phyloP scores from a whole-genome alignment of 345 rosid genomes.

The Viola odorata region DNA sequence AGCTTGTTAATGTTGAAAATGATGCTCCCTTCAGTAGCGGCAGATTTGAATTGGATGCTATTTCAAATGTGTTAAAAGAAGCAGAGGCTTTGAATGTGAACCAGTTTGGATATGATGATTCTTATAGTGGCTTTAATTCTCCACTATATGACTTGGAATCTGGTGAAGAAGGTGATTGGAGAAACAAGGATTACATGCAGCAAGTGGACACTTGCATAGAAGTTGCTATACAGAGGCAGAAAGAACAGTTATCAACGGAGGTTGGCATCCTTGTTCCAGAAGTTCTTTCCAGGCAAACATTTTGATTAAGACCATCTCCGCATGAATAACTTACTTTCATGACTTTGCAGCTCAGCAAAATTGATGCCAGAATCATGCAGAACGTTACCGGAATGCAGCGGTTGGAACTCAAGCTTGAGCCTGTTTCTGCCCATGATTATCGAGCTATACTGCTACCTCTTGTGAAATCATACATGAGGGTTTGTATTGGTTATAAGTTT shows the following conservation, averaged over 20 bases:
- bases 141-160: slow-evolving; percentile 82
- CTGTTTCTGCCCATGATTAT: slow-evolving; percentile 64
- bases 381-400: slow-evolving; percentile 71
- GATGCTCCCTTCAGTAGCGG: slow-evolving; percentile 37
- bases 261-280: slow-evolving; percentile 33
- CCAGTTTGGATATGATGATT: slow-evolving; percentile 67
- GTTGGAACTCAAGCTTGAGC: slow-evolving; percentile 75
- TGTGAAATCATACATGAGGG: slow-evolving; percentile 79
- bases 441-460: slow-evolving; percentile 58
- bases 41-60: slow-evolving; percentile 67
- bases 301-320: background rate
- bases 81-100: slow-evolving; percentile 62
- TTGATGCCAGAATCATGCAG: slow-evolving; percentile 70
- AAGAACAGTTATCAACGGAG: slow-evolving; percentile 74
- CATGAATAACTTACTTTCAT: slow-evolving; percentile 16
- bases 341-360: slow-evolving; percentile 68
- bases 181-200: slow-evolving; percentile 58
- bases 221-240: slow-evolving; percentile 71
- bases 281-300: slow-evolving; percentile 1
- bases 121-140: slow-evolving; percentile 50
- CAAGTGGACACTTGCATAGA: slow-evolving; percentile 74
- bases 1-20: slow-evolving; percentile 49
- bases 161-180: slow-evolving; percentile 73
- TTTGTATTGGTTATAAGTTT: slow-evolving; percentile 28
- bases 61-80: slow-evolving; percentile 68